Percentiles rank a stretch among this genome's conserved stretches.
Conservation (phyloP, 257 asterid species). For the Cinchona pubescens region DNA sequence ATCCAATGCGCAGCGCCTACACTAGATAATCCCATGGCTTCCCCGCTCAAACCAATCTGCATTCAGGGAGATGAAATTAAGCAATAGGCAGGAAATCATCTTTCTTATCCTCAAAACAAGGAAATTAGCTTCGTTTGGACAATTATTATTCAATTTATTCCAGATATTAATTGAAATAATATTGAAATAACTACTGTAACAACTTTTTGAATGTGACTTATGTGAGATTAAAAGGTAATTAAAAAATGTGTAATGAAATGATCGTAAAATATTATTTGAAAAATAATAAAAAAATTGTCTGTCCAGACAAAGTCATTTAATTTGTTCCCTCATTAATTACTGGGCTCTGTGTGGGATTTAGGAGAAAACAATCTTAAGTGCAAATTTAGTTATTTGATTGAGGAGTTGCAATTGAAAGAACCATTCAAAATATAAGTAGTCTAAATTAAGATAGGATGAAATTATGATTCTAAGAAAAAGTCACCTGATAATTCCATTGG, state of each 20-base stretch:
- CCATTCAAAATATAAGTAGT: too few relatives aligned
- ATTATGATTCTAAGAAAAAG: neutral
- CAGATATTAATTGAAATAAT: too few relatives aligned
- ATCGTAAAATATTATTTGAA: too few relatives aligned
- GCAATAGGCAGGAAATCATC: neutral
- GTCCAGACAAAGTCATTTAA: too few relatives aligned
- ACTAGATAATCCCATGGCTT: conserved; percentile 47
- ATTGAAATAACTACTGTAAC: too few relatives aligned
- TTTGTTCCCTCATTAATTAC: too few relatives aligned
- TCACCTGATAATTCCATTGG: conserved; percentile 78
- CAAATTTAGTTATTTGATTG: neutral
- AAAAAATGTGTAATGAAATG: too few relatives aligned
- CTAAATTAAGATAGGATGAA: too few relatives aligned
- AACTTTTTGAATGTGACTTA: too few relatives aligned
- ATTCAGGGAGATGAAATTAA: neutral
- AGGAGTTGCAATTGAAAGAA: neutral
- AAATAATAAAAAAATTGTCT: too few relatives aligned
- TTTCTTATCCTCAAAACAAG: neutral
- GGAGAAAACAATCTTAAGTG: neutral
- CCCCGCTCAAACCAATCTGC: conserved; percentile 87
- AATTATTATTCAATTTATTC: too few relatives aligned
- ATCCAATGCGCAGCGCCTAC: conserved; percentile 69
- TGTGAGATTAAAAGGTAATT: too few relatives aligned
- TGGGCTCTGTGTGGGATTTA: neutral
- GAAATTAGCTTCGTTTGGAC: neutral